phyloP scores from a whole-genome alignment of 108 stramenopile genomes.

The Ochromonas danica region DNA sequence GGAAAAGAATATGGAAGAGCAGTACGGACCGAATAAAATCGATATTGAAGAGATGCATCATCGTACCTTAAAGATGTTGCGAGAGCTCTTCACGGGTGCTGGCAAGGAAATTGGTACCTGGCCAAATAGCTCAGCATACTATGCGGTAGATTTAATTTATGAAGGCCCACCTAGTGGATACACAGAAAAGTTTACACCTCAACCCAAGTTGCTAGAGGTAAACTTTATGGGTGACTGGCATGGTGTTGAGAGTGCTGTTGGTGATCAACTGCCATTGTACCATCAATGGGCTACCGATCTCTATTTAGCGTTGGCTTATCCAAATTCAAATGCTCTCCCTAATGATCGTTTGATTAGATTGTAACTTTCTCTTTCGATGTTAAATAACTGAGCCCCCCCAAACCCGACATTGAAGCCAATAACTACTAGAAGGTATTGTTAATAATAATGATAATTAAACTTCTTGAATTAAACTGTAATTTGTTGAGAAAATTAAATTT shows the following conservation, averaged over 20 bases:
- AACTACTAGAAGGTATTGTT: no score
- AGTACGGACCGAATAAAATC: neutral
- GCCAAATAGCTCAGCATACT: slow-evolving; percentile 11
- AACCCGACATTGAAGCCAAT: no score
- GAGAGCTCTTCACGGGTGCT: neutral
- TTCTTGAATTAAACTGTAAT: no score
- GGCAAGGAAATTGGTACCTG: neutral
- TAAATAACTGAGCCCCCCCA: no score
- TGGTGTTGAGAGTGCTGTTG: slow-evolving; percentile 4
- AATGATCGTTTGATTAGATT: no score
- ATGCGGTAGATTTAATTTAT: neutral
- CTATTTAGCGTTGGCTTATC: neutral
- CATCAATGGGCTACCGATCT: slow-evolving; percentile 7
- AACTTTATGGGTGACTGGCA: slow-evolving; percentile 9
- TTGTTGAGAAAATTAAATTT: no score
- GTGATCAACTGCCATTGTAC: neutral
- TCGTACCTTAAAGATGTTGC: neutral
- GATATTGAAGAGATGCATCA: neutral
- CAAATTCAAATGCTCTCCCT: no score
- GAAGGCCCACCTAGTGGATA: neutral
- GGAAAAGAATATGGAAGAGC: neutral
- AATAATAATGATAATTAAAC: no score
- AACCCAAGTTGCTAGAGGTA: slow-evolving; percentile 1
- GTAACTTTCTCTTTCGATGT: no score
- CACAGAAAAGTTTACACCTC: neutral